Evolutionary conservation across 768 basidiomycete genomes (phyloP), one percentile per base, ranked within the genome.

Genomic region (Leccinum aurantiacum): DNA sequence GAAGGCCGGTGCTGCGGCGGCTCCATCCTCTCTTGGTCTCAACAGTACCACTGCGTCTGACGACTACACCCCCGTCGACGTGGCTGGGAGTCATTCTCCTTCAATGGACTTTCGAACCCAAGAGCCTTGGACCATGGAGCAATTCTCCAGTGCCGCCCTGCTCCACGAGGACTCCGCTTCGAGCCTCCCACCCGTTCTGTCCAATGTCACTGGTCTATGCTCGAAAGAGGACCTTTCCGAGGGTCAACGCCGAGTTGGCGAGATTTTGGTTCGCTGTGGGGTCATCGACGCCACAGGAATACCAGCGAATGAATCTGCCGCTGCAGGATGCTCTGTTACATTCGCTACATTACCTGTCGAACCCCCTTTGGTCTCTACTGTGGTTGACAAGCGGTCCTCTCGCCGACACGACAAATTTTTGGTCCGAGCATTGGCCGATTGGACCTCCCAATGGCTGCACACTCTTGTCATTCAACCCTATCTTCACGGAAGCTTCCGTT

Each of bases 401-500:
- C 37, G 37, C 22, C 57, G 59, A 54, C 50, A 61, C 48, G 58
- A 65, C 10, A 49, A 14, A 5, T 10, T 15, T 29, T 49, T 65
- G 31, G 46, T 63, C 29, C 44, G 55, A 19, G 61, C 64, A 25
- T 54, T 71, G 57, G 59, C 67, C n/a, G 31, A 62, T 27, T 72
- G 72, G 72, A 60, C 67, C 37, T 68, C 67, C 2, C 60, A 67
- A 37, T 70, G 70, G 70, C 58, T 74, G 35, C 47, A 70, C 44
- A 59, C 38, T 24, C 60, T 74, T 41, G 63, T 69, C 47, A 54
- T 72, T 44, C 62, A 63, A 14, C 69, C 72, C 31, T 61, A 67
- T 53, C 51, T 63, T 25, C 58, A 27, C 11, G 61, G 62, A 52
- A 47, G 46, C 29, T 60, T 65, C 31, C 63, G 35, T 54, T 69